Evolutionary conservation across 371 early-diverging fungal species (phyloP).

Genomic region (Rhizopus delemar): DNA sequence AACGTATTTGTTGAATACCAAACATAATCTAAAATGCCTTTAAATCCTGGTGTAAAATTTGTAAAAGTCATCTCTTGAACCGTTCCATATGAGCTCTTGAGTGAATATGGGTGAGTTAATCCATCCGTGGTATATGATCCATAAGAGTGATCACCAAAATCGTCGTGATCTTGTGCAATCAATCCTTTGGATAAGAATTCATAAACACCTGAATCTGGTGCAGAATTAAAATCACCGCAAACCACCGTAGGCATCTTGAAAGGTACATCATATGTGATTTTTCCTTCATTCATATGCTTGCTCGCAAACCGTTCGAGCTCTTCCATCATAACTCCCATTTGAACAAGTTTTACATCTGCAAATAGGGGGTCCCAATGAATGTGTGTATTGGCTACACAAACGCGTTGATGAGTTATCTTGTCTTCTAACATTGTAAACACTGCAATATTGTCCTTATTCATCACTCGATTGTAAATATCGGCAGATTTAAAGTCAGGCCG

Average conservation of each 20-base stretch:
- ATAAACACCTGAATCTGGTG: slow-evolving; percentile 90
- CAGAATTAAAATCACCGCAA: slow-evolving; percentile 98
- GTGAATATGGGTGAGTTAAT: slow-evolving; percentile 73
- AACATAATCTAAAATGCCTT: slow-evolving; percentile 96
- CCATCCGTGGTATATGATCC: slow-evolving; percentile 87
- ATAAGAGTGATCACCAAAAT: slow-evolving; percentile 82
- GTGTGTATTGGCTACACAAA: slow-evolving; percentile 93
- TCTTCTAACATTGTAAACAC: slow-evolving; percentile 85
- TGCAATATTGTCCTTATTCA: slow-evolving; percentile 98
- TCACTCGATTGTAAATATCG: slow-evolving; percentile 92
- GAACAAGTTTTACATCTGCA: slow-evolving; percentile 97
- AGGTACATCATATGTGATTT: slow-evolving; percentile 27
- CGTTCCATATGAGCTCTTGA: slow-evolving; percentile 83
- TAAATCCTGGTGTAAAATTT: slow-evolving; percentile 91
- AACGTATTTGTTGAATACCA: slow-evolving; percentile 86
- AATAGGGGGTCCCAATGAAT: slow-evolving; percentile 93
- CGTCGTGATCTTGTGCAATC: slow-evolving; percentile 78
- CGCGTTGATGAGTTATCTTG: slow-evolving; percentile 65
- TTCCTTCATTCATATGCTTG: slow-evolving; percentile 45
- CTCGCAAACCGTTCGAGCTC: slow-evolving; percentile 68
- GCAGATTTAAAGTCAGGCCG: slow-evolving; percentile 87
- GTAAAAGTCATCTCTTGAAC: slow-evolving; percentile 88
- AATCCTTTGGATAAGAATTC: slow-evolving; percentile 77
- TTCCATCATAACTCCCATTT: slow-evolving; percentile 94
- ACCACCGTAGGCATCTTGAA: slow-evolving; percentile 69